Base-by-base conservation (phyloP, 331 rosid genomes). In the Quercus lobata region DNA sequence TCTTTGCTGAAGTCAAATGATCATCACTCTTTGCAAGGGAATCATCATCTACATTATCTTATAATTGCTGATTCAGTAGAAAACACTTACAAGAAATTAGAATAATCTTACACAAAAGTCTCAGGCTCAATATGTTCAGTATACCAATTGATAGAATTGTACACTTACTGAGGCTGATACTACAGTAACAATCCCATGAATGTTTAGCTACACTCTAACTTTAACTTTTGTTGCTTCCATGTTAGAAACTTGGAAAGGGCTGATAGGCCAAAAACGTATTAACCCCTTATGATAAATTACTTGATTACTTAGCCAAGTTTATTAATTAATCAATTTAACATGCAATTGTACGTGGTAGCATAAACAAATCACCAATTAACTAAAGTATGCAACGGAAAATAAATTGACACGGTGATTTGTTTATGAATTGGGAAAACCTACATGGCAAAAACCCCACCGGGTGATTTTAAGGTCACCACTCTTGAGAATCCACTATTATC, bases 131-230 rank as follows among this genome's bases (percentile, higher is more conserved):
- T 68, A 34, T 34, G 72, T n/a, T 7, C 52, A 68, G 52, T 34
- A 46, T 68, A 34, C 15, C 16, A 35, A 34, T 9, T 66, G 25
- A 32, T 19, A 18, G 4, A 34, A 32, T 19, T 68, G 37, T 11
- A 24, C 25, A 68, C 72, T 34, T 68, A 68, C 72, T 4, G 53
- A 68, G 53, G 72, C 72, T 34, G 72, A 34, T 68, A 34, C 17
- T 18, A 93, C 85, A 56, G 82, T 85, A 89, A 93, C 87, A 76
- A 96, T 92, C 55, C 99, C 97, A 32, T 96, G 96, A 76, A 96
- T 88, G 80, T 91, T 89, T 83, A 93, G 84, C 52, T 80, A 83
- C 80, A 92, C 85, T 89, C 82, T 93, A 77, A 91, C 94, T 91
- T 96, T 96, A 78, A 96, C 78, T 86, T 83, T 91, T 75, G 87